phyloP scores from a whole-genome alignment of 1,139 yeast species.

The Hyphopichia pseudoburtonii region DNA sequence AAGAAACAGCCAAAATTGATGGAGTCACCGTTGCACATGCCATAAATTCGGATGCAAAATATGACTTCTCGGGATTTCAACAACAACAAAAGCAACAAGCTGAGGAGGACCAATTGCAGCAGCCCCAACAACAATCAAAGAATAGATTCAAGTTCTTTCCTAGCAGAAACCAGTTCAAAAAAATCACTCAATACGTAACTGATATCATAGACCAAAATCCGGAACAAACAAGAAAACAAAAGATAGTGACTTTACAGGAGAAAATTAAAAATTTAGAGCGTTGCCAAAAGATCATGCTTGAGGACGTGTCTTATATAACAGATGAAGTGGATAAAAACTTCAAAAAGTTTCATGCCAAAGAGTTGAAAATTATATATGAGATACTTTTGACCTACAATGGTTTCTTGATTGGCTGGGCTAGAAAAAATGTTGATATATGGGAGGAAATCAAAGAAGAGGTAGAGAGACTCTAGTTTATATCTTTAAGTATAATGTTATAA shows the following conservation, averaged over 20 bases:
- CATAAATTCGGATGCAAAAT: constrained; percentile 26
- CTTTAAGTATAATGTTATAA: too few relatives aligned
- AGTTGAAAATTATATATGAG: constrained; percentile 44
- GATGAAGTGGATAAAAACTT: constrained; percentile 52
- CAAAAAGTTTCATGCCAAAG: constrained; percentile 48
- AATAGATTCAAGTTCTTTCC: constrained; percentile 1
- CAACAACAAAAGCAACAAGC: constrained; percentile 2
- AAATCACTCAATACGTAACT: constrained; percentile 61
- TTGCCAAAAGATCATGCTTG: constrained; percentile 57
- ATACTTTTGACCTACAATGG: constrained; percentile 53
- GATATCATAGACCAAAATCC: constrained; percentile 75
- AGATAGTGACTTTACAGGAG: constrained; percentile 49
- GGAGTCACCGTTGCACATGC: constrained; percentile 28
- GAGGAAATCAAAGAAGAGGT: constrained; percentile 59
- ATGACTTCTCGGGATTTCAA: constrained; percentile 24
- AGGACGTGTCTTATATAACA: constrained; percentile 55
- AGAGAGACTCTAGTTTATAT: constrained; percentile 22
- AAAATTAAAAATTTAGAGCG: constrained; percentile 55
- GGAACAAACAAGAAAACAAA: constrained; percentile 60
- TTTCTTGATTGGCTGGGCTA: constrained; percentile 67
- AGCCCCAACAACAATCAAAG: constrained; percentile 1
- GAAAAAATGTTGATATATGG: constrained; percentile 71
- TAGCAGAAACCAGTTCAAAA: constrained; percentile 30
- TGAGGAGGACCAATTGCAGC: constrained; percentile 6
- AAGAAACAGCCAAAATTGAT: constrained; percentile 39